Conservation (phyloP, 1,284 basidiomycete genomes). For the Pseudozyma thailandica region DNA sequence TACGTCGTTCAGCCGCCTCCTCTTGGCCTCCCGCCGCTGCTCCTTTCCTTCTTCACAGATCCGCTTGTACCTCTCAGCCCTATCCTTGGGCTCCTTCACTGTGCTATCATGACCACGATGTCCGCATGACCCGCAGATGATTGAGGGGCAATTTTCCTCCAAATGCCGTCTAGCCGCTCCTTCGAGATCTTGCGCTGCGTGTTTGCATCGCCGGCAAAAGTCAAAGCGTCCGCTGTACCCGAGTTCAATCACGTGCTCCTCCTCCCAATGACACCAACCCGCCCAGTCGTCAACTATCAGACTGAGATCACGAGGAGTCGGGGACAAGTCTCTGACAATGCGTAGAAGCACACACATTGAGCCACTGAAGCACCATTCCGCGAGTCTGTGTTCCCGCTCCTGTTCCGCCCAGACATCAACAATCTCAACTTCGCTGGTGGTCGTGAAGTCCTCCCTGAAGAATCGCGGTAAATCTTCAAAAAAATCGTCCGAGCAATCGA, state of each 20-base stretch:
- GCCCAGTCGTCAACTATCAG: conserved; percentile 1
- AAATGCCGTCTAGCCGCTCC: not conserved
- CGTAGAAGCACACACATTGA: not conserved
- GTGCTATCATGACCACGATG: not conserved
- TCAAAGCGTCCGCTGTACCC: conserved; percentile 1
- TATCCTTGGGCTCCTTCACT: not conserved
- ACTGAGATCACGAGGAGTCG: not conserved
- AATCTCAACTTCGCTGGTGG: not conserved
- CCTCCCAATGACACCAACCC: conserved; percentile 9
- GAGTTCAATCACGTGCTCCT: conserved; percentile 4
- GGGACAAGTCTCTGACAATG: not conserved
- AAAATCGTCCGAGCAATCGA: not conserved
- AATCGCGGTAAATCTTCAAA: not conserved
- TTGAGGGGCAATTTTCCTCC: not conserved
- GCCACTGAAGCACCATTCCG: conserved; percentile 4
- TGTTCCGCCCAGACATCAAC: conserved; percentile 16
- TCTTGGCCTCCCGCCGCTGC: not conserved
- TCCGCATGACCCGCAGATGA: not conserved
- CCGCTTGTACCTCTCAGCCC: not conserved
- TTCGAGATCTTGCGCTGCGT: conserved; percentile 4
- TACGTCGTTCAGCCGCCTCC: too few species aligned
- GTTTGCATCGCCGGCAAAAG: conserved; percentile 8
- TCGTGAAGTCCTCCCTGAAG: not conserved
- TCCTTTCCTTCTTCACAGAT: not conserved
- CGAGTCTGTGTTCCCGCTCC: not conserved